These are phyloP conservation scores for Oxyria digyna DNA, from an alignment of 148 eudicot species.

Conservation along the genomic window DNA sequence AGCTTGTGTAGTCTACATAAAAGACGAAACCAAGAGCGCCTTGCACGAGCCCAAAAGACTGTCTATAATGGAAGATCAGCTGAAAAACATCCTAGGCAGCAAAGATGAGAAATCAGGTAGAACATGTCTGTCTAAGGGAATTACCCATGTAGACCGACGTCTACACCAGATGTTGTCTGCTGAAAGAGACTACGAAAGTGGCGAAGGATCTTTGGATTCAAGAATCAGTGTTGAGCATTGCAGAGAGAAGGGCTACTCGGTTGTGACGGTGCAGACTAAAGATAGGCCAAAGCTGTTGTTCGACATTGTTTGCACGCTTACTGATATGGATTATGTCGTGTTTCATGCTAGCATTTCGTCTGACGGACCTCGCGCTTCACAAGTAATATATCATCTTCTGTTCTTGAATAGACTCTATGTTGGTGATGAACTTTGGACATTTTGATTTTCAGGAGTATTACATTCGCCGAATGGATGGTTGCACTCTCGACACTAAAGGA, in stretches of 20 bases:
- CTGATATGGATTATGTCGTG: conserved; percentile 76
- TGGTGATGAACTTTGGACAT: neutral
- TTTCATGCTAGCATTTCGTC: conserved; percentile 65
- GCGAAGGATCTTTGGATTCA: conserved; percentile 15
- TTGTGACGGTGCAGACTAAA: conserved; percentile 43
- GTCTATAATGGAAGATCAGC: conserved; percentile 60
- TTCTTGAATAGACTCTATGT: neutral
- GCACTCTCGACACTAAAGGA: conserved; percentile 40
- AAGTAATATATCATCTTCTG: conserved; percentile 27
- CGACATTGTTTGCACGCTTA: conserved; percentile 79
- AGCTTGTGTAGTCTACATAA: conserved; percentile 59
- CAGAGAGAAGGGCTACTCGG: conserved; percentile 63
- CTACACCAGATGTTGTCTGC: conserved; percentile 76
- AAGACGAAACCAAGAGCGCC: conserved; percentile 34
- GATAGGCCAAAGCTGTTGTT: conserved; percentile 82
- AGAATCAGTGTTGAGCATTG: conserved; percentile 41
- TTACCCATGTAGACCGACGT: conserved; percentile 63
- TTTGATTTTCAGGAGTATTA: conserved; percentile 47
- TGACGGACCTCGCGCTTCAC: conserved; percentile 50
- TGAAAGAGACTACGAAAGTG: conserved; percentile 60
- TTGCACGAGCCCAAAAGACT: conserved; percentile 39
- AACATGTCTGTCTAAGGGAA: conserved; percentile 41
- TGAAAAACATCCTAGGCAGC: conserved; percentile 40
- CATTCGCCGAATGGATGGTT: conserved; percentile 65
- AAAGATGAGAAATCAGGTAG: conserved; percentile 38